Conservation (phyloP, 208 protist species). For the Leishmania aethiopica region DNA sequence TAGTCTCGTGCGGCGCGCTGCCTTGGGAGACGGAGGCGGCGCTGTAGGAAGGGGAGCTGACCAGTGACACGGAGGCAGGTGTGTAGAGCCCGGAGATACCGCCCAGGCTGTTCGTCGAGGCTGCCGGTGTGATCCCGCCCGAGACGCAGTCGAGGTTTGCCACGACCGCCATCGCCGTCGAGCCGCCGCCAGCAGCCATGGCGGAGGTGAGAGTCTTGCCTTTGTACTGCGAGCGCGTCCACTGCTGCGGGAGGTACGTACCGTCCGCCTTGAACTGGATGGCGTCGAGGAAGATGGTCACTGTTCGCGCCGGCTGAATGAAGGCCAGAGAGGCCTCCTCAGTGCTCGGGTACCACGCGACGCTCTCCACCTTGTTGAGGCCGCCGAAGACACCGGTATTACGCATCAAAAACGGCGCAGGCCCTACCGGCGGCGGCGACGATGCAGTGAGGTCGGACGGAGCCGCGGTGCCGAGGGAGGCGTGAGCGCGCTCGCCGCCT, state of each 20-base stretch:
- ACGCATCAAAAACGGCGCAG: slow-evolving; percentile 49
- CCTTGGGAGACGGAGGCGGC: slow-evolving; percentile 18
- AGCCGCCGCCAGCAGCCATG: slow-evolving; percentile 47
- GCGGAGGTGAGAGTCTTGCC: slow-evolving; percentile 43
- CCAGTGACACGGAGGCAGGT: slow-evolving; percentile 18
- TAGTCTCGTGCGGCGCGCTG: slow-evolving; percentile 18
- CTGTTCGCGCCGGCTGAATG: slow-evolving; percentile 60
- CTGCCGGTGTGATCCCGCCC: slow-evolving; percentile 21
- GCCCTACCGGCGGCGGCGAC: slow-evolving; percentile 1
- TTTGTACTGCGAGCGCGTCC: slow-evolving; percentile 53
- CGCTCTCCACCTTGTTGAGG: slow-evolving; percentile 70
- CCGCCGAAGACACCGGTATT: slow-evolving; percentile 60
- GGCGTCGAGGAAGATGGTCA: slow-evolving; percentile 82
- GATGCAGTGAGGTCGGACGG: not conserved
- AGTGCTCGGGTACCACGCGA: slow-evolving; percentile 76
- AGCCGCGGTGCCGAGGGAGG: not conserved
- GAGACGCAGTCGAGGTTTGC: slow-evolving; percentile 25
- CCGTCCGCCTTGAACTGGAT: slow-evolving; percentile 61
- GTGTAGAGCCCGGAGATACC: slow-evolving; percentile 30
- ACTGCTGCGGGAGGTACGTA: slow-evolving; percentile 72
- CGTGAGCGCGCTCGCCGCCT: slow-evolving; percentile 4
- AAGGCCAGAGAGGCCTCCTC: slow-evolving; percentile 78
- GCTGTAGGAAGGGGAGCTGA: slow-evolving; percentile 10
- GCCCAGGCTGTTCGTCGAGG: slow-evolving; percentile 28
- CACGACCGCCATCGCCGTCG: slow-evolving; percentile 51